Conservation (phyloP, 1,284 basidiomycete genomes). For the Papiliotrema laurentii region DNA sequence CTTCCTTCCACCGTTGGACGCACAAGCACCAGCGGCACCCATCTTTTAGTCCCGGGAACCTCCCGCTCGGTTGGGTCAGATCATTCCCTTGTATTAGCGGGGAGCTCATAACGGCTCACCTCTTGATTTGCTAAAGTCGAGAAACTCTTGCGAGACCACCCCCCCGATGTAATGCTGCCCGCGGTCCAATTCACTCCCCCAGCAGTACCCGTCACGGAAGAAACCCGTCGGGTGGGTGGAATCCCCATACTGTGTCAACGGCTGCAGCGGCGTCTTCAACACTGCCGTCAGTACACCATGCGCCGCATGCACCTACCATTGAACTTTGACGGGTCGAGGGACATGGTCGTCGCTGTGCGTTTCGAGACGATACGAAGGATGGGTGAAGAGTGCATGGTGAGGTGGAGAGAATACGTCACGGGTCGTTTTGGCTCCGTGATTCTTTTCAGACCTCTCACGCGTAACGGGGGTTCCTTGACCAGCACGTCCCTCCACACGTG, state of each 20-base stretch:
- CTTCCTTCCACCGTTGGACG: slow-evolving; percentile 47
- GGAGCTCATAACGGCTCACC: slow-evolving; percentile 18
- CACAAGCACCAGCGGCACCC: slow-evolving; percentile 48
- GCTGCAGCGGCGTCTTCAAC: slow-evolving; percentile 35
- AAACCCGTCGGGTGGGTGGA: slow-evolving; percentile 38
- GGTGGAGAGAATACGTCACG: too few relatives aligned
- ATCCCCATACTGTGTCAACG: slow-evolving; percentile 30
- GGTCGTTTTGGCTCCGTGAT: too few relatives aligned
- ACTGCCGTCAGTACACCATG: slow-evolving; percentile 14
- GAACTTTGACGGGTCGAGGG: slow-evolving; percentile 26
- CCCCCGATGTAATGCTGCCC: slow-evolving; percentile 43
- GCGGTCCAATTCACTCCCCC: slow-evolving; percentile 30
- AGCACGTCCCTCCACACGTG: too few relatives aligned
- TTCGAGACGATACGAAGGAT: too few relatives aligned
- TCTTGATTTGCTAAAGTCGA: slow-evolving; percentile 37
- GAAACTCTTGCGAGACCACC: slow-evolving; percentile 39
- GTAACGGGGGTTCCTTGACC: too few relatives aligned
- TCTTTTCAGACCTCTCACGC: too few relatives aligned
- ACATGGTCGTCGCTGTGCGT: slow-evolving; percentile 35
- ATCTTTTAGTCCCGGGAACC: slow-evolving; percentile 38
- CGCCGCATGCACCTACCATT: slow-evolving; percentile 24
- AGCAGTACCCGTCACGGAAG: slow-evolving; percentile 42
- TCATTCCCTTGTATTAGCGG: slow-evolving; percentile 35
- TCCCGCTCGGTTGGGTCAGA: slow-evolving; percentile 30
- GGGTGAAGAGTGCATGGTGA: too few relatives aligned